Conservation (phyloP, 2,329 filamentous ascomycete genomes). For the Elsinoe ampelina region DNA sequence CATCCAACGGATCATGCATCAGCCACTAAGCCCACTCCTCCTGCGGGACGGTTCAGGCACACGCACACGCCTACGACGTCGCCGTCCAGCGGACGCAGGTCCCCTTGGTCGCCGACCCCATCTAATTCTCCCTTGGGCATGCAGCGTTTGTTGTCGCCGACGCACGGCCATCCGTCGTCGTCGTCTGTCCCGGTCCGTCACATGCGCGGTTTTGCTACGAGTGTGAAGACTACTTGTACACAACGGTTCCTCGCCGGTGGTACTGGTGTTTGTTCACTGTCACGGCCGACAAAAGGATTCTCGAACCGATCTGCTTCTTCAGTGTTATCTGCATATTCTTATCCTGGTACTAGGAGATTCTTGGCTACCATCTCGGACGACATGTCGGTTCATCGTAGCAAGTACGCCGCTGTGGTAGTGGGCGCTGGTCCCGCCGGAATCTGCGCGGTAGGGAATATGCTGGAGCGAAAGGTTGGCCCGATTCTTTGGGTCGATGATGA, state of each 20-base stretch:
- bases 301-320: background rate
- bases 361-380: constrained; percentile 12
- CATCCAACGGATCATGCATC: background rate
- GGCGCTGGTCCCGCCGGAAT: constrained; percentile 52
- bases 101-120: too few relatives aligned
- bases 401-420: constrained; percentile 48
- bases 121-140: background rate
- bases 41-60: constrained; percentile 9
- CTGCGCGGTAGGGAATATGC: constrained; percentile 51
- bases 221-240: background rate
- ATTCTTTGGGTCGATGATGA: constrained; percentile 52
- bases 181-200: background rate
- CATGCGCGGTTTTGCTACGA: constrained; percentile 7
- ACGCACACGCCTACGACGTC: background rate
- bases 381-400: constrained; percentile 17
- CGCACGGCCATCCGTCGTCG: background rate
- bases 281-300: background rate
- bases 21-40: background rate
- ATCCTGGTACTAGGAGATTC: background rate
- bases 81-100: too few relatives aligned
- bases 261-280: background rate
- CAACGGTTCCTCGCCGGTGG: background rate
- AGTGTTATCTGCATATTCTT: background rate
- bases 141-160: constrained; percentile 8
- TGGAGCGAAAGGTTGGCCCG: constrained; percentile 43